phyloP scores from a whole-genome alignment of 2,329 filamentous ascomycete species.

The Pseudopithomyces chartarum region DNA sequence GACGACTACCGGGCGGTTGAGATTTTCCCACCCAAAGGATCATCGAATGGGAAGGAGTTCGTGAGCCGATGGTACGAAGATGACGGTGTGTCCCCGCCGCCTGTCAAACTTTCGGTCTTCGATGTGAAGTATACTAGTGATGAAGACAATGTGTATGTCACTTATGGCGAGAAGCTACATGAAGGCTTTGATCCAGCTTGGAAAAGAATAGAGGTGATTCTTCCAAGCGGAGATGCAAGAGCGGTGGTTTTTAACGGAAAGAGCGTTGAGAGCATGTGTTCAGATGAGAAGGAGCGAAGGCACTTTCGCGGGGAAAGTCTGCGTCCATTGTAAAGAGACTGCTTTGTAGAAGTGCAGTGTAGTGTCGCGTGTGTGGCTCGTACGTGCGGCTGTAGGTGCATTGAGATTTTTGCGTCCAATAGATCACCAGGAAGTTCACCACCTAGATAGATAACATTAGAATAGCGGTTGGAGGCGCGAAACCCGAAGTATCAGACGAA shows the following conservation, averaged over 20 bases:
- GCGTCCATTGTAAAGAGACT: too few relatives aligned
- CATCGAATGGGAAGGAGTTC: slow-evolving; percentile 40
- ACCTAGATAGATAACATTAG: too few relatives aligned
- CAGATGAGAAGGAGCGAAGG: slow-evolving; percentile 12
- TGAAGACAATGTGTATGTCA: slow-evolving; percentile 51
- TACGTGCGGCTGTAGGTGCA: too few relatives aligned
- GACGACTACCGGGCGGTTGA: slow-evolving; percentile 64
- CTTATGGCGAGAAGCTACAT: slow-evolving; percentile 46
- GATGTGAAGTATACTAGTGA: slow-evolving; percentile 39
- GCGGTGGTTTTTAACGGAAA: slow-evolving; percentile 31
- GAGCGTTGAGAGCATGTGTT: not conserved
- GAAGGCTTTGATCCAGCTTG: slow-evolving; percentile 56
- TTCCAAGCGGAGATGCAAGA: slow-evolving; percentile 57
- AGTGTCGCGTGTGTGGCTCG: too few relatives aligned
- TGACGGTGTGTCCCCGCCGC: slow-evolving; percentile 57
- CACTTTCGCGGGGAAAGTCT: slow-evolving; percentile 6
- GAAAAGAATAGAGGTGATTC: slow-evolving; percentile 55
- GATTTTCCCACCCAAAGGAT: slow-evolving; percentile 58
- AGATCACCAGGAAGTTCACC: too few relatives aligned
- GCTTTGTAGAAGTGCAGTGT: too few relatives aligned
- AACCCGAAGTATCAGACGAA: too few relatives aligned
- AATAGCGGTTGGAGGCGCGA: too few relatives aligned
- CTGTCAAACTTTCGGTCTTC: slow-evolving; percentile 35
- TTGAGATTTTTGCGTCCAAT: not conserved
- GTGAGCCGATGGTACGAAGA: slow-evolving; percentile 61